Percentiles rank a stretch among this genome's conserved stretches.
These are phyloP conservation scores for Lodderomyces theae DNA, from an alignment of 1,139 yeast genomes.

Conservation along the genomic window DNA sequence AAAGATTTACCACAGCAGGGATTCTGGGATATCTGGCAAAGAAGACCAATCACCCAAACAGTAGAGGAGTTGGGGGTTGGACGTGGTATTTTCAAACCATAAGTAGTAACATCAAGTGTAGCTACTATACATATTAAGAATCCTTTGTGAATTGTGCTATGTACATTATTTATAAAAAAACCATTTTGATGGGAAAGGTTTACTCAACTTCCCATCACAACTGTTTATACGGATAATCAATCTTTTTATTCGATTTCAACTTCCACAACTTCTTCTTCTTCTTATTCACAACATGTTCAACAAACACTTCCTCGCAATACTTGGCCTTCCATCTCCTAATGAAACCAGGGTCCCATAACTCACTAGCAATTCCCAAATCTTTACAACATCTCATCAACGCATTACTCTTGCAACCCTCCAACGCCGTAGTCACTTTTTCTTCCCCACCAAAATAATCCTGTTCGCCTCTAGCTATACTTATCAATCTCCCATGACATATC, in stretches of 20 bases:
- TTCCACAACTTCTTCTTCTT: slow-evolving; percentile 91
- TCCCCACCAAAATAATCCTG: slow-evolving; percentile 85
- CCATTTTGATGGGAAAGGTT: no score
- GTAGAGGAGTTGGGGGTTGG: slow-evolving; percentile 72
- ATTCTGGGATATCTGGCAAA: slow-evolving; percentile 79
- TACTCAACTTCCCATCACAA: slow-evolving; percentile 2
- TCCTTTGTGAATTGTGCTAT: no score
- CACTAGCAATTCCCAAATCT: slow-evolving; percentile 94
- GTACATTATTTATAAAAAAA: slow-evolving; percentile 7
- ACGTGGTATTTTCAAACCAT: slow-evolving; percentile 48
- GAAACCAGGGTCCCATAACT: slow-evolving; percentile 93
- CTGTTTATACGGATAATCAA: slow-evolving; percentile 14
- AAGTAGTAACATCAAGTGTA: no score
- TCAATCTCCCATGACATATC: slow-evolving; percentile 82
- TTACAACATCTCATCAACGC: slow-evolving; percentile 98
- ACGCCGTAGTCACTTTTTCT: slow-evolving; percentile 88
- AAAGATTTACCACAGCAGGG: slow-evolving; percentile 53
- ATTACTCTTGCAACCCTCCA: slow-evolving; percentile 95
- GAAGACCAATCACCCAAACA: slow-evolving; percentile 82
- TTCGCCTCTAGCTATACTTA: slow-evolving; percentile 92
- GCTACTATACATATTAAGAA: no score
- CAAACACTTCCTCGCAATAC: slow-evolving; percentile 80
- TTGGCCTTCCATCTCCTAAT: slow-evolving; percentile 75
- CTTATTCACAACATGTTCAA: slow-evolving; percentile 77
- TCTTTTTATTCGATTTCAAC: slow-evolving; percentile 34